phyloP scores from a whole-genome alignment of 1,139 yeast genomes.

The Diutina mesorugosa region DNA sequence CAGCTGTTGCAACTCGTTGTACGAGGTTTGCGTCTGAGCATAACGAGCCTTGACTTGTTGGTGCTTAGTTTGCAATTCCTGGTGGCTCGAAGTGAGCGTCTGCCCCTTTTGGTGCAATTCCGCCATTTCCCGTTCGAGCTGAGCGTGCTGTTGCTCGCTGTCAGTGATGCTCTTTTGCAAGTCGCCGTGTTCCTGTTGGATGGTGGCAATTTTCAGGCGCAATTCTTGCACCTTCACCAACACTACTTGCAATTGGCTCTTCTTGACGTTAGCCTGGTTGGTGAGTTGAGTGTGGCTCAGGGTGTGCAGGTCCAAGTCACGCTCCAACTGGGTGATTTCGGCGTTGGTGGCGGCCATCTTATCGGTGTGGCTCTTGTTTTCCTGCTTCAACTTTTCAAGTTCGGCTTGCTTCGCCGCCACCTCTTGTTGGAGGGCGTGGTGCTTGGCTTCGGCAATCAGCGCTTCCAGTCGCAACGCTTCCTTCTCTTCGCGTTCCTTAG shows the following conservation, averaged over 20 bases:
- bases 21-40: neutral
- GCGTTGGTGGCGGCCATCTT: slow-evolving; percentile 55
- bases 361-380: slow-evolving; percentile 54
- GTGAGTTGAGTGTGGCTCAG: slow-evolving; percentile 46
- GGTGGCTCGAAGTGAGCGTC: neutral
- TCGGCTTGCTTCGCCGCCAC: slow-evolving; percentile 48
- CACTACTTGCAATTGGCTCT: slow-evolving; percentile 55
- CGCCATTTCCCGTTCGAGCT: neutral
- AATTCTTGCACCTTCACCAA: slow-evolving; percentile 42
- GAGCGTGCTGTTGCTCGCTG: neutral
- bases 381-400: slow-evolving; percentile 53
- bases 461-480: slow-evolving; percentile 66
- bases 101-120: neutral
- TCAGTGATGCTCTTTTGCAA: slow-evolving; percentile 7
- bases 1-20: neutral
- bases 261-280: slow-evolving; percentile 52
- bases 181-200: slow-evolving; percentile 10
- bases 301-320: slow-evolving; percentile 37
- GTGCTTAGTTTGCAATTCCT: neutral
- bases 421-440: slow-evolving; percentile 58
- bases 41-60: neutral
- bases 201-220: slow-evolving; percentile 12
- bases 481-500: slow-evolving; percentile 52
- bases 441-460: slow-evolving; percentile 70
- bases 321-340: slow-evolving; percentile 46